These are phyloP conservation scores for Canavalia ensiformis DNA, from an alignment of 306 rosid species.

Conservation along the genomic window DNA sequence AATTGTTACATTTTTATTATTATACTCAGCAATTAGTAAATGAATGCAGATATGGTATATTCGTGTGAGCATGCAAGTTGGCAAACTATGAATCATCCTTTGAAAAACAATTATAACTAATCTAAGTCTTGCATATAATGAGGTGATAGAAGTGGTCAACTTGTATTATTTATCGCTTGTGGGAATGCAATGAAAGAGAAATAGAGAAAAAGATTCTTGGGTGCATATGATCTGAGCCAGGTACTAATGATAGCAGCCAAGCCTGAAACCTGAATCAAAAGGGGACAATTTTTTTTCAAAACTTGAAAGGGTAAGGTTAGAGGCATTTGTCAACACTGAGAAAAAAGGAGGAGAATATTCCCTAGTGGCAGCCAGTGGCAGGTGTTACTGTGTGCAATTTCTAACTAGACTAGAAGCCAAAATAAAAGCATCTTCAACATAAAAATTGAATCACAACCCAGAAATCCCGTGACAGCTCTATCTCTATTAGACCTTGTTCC, in stretches of 20 bases:
- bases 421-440: slow-evolving; percentile 30
- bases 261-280: slow-evolving; percentile 41
- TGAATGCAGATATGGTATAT: background rate
- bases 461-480: slow-evolving; percentile 55
- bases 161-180: slow-evolving; percentile 40
- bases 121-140: background rate
- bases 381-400: slow-evolving; percentile 39
- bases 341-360: slow-evolving; percentile 53
- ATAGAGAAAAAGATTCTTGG: slow-evolving; percentile 1
- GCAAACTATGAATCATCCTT: slow-evolving; percentile 20
- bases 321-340: slow-evolving; percentile 41
- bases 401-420: slow-evolving; percentile 31
- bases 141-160: slow-evolving; percentile 35
- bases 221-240: slow-evolving; percentile 23
- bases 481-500: slow-evolving; percentile 7
- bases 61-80: slow-evolving; percentile 41
- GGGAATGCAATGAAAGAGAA: slow-evolving; percentile 36
- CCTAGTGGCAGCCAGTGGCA: slow-evolving; percentile 3
- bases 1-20: background rate
- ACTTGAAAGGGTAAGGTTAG: background rate
- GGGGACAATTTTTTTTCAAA: slow-evolving; percentile 36
- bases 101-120: slow-evolving; percentile 28
- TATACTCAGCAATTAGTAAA: background rate
- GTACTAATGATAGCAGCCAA: slow-evolving; percentile 42
- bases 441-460: slow-evolving; percentile 48